phyloP scores from a whole-genome alignment of 2,329 filamentous ascomycete species.

The Fusarium torreyae region DNA sequence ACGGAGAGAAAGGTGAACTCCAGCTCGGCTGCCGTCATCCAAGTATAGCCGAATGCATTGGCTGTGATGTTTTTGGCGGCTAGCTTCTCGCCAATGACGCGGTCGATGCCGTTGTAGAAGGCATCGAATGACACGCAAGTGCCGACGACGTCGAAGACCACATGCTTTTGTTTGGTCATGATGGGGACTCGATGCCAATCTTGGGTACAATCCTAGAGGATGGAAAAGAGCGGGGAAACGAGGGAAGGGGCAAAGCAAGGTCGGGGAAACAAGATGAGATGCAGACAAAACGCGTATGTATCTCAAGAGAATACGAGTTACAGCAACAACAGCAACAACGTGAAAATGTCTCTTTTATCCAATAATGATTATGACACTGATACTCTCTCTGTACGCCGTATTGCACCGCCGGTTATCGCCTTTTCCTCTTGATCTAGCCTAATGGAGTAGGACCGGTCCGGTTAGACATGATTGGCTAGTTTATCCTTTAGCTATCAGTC shows the following conservation, averaged over 20 bases:
- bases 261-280: background rate
- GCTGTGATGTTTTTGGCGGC: slow-evolving; percentile 5
- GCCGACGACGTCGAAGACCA: slow-evolving; percentile 13
- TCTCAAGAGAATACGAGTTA: background rate
- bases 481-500: background rate
- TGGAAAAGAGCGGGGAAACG: background rate
- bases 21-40: slow-evolving; percentile 16
- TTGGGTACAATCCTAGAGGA: too few species aligned
- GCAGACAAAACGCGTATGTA: background rate
- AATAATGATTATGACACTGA: background rate
- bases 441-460: slow-evolving; percentile 1
- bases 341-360: slow-evolving; percentile 10
- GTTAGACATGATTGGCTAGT: background rate
- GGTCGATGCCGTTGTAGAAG: slow-evolving; percentile 4
- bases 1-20: slow-evolving; percentile 6
- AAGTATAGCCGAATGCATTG: slow-evolving; percentile 14
- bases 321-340: background rate
- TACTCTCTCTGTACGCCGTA: background rate
- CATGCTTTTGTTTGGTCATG: slow-evolving; percentile 17
- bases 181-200: background rate
- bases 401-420: background rate
- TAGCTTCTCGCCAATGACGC: background rate
- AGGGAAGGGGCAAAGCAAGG: too few species aligned
- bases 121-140: slow-evolving; percentile 11
- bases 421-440: background rate